Percentiles rank a stretch among this genome's conserved stretches.
phyloP scores from a whole-genome alignment of 2,329 filamentous ascomycete species.

The Phoma sp. region DNA sequence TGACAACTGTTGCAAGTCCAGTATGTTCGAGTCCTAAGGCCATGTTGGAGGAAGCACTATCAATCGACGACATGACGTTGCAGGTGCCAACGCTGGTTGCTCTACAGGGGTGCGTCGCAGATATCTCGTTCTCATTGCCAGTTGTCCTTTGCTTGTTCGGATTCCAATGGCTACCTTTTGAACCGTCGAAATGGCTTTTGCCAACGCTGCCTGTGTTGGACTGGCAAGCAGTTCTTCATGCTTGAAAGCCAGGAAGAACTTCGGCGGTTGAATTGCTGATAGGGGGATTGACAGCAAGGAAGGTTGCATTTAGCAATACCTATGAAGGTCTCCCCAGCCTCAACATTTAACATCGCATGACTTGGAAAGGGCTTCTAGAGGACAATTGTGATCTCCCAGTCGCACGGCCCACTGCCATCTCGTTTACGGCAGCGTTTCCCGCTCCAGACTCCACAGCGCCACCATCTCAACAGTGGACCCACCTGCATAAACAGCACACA shows the following conservation, averaged over 20 bases:
- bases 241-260: background rate
- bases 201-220: too few species aligned
- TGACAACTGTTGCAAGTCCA: too few species aligned
- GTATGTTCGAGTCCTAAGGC: too few species aligned
- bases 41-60: too few species aligned
- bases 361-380: background rate
- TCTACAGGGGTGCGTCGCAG: too few species aligned
- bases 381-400: conserved; percentile 6
- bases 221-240: background rate
- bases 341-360: background rate
- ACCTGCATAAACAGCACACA: conserved; percentile 4
- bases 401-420: background rate
- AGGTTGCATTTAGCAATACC: background rate
- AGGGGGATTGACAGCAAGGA: conserved; percentile 10
- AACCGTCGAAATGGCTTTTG: too few species aligned
- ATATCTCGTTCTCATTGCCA: too few species aligned
- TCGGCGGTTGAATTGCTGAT: background rate
- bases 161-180: too few species aligned
- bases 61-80: too few species aligned
- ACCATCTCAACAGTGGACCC: conserved; percentile 13
- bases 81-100: too few species aligned
- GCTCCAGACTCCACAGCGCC: conserved; percentile 15
- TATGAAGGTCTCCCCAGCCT: background rate
- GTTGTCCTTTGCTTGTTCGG: too few species aligned
- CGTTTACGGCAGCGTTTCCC: conserved; percentile 8